Evolutionary conservation across 164 flowering plant genomes (phyloP).

Genomic region (Stephania japonica): DNA sequence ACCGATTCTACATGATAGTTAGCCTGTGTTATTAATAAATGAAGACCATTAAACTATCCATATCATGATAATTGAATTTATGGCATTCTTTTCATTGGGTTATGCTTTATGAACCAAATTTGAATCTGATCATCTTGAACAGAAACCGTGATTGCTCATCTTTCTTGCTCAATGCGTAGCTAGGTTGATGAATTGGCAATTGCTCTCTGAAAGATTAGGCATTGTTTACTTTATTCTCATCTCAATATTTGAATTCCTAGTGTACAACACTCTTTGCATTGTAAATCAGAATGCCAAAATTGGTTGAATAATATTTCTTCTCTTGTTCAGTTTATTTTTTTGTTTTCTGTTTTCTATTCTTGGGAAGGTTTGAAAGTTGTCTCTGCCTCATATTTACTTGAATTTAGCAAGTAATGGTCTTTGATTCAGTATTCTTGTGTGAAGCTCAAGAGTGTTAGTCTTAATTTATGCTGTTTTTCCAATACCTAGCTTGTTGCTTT

Average conservation of each 20-base stretch:
- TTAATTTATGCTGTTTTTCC: background rate
- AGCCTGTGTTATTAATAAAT: background rate
- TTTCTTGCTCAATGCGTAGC: background rate
- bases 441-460: background rate
- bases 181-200: background rate
- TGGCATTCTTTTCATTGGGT: background rate
- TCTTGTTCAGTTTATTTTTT: background rate
- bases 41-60: background rate
- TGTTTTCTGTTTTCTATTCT: background rate
- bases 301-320: background rate
- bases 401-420: background rate
- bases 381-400: background rate
- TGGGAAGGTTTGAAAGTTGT: background rate
- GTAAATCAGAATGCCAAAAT: background rate
- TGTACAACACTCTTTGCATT: background rate
- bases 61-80: background rate
- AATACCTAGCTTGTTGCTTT: background rate
- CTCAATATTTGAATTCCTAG: background rate
- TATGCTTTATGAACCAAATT: background rate
- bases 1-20: background rate
- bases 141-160: background rate
- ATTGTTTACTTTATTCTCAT: background rate
- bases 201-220: background rate
- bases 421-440: background rate
- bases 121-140: background rate